These are phyloP conservation scores for Trametes polyzona DNA, from an alignment of 1,284 basidiomycete genomes.

Conservation along the genomic window DNA sequence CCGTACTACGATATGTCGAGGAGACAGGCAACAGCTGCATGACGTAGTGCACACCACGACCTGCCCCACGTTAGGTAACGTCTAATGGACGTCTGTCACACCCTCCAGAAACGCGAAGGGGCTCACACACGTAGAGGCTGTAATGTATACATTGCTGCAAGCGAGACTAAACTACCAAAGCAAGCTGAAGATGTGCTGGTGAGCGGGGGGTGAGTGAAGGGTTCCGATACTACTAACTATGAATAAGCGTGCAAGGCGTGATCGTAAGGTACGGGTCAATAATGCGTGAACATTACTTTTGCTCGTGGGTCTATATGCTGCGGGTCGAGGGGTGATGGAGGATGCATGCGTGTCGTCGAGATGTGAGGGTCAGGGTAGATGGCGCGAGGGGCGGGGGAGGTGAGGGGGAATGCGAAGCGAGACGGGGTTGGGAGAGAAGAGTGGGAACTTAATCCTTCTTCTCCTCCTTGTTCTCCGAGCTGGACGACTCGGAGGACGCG, in stretches of 20 bases:
- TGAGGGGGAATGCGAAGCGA: neutral
- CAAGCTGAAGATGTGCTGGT: slow-evolving; percentile 23
- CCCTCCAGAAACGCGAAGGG: no score
- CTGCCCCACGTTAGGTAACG: no score
- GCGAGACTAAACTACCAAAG: slow-evolving; percentile 25
- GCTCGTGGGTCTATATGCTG: slow-evolving; percentile 28
- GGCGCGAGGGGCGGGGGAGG: slow-evolving; percentile 6
- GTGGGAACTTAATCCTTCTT: slow-evolving; percentile 67
- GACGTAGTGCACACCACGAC: no score
- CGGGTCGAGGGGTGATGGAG: neutral
- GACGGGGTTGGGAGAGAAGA: slow-evolving; percentile 10
- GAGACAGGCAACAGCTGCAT: no score
- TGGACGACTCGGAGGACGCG: slow-evolving; percentile 48
- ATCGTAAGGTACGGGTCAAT: slow-evolving; percentile 32
- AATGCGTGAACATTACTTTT: slow-evolving; percentile 35
- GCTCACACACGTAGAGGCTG: no score
- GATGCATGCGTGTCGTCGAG: neutral
- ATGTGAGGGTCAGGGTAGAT: neutral
- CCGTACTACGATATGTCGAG: no score
- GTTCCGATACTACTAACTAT: slow-evolving; percentile 25
- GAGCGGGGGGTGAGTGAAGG: slow-evolving; percentile 28
- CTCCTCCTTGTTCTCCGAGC: slow-evolving; percentile 57
- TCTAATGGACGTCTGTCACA: no score
- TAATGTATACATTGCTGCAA: slow-evolving; percentile 26
- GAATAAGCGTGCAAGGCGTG: slow-evolving; percentile 24